Evolutionary conservation across 805 yeast genomes (phyloP), one percentile per base, ranked within the genome.

Genomic region (Brettanomyces nanus): DNA sequence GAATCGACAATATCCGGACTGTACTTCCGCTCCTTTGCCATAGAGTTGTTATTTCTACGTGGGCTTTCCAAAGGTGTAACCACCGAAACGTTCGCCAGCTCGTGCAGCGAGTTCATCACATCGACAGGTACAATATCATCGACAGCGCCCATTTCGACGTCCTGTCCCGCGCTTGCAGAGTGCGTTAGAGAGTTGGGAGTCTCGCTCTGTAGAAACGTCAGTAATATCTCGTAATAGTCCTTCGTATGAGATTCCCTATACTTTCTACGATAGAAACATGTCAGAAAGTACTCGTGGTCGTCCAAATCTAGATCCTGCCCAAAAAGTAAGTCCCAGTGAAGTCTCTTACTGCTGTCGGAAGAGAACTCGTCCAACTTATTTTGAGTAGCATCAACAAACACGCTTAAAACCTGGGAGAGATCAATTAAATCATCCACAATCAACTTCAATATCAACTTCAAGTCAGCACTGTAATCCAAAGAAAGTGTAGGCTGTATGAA

Each of bases 381-480:
- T 21, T 29, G 23, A 31, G 25, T 19, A 37, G 42, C 17, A 28
- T 33, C 31, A 59, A 38, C 39, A 52, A 52, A 48, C 4, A 66
- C 46, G 13, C 61, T 63, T 5, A 63, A 52, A 1, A 68, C 45
- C 2, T 57, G 44, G 13, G 59, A 51, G 4, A 71, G 33, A 3
- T 52, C 45, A 3, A 66, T 43, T 29, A 69, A 54, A 15, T 61
- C 66, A 37, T 65, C 59, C 10, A 61, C 40, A 1, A 70, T 47
- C 31, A 71, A 41, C 21, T 56, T 61, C n/a, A 60, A 39, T 5
- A 68, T 44, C 10, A 69, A 53, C 28, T 57, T 65, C 32, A 59
- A 44, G 37, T 64, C 59, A 19, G 55, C 44, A 3, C 61, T 57
- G 39, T 61, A 64, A 31, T 63, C 65, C 20, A 61, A 41, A 17